Base-by-base conservation (phyloP, 2,329 filamentous ascomycete species). In the Didymosphaeria variabile region DNA sequence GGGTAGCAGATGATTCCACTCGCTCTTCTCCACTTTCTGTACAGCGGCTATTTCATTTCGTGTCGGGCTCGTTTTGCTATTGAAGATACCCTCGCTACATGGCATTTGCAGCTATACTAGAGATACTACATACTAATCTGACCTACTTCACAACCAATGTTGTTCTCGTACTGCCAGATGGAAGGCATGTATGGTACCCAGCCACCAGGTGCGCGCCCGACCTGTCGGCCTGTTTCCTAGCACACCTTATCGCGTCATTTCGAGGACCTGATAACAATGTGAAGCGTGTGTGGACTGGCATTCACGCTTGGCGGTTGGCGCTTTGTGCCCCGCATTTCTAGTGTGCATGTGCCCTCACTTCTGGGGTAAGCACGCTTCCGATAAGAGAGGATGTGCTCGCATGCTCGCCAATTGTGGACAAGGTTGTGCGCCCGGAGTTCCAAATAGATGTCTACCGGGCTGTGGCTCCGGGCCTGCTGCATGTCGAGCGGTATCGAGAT, bases 1-100 rank as follows among this genome's bases (percentile, higher is more conserved):
- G 74, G 75, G 75, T n/a, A 76, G 72, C 67, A 69, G 75, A 68
- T 77, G 63, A 63, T 19, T 32, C 21, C 57, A 50, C 31, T 34
- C 34, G 15, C 34, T 40, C 19, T n/a, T 6, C 45, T n/a, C 9
- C 55, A 17, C 8, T 52, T 36, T 21, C 12, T n/a, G 19, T 38
- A n/a, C n/a, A 42, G 40, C 50, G 57, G 19, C 36, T 26, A 46
- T 52, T 31, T 42, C 40, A 29, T 58, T 53, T 15, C 19, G 55
- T 26, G 21, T n/a, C 36, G 21, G 46, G 47, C 45, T 23, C n/a
- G 36, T 58, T 58, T 52, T 45, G 45, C 34, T 58, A 52, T 36
- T 29, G 15, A 55, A 60, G 59, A 61, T 61, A 61, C 59, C 59
- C 59, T 61, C 59, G 53, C 59, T 61, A 51, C 57, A 46, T 52